Percentiles rank a stretch among this genome's conserved stretches.
phyloP scores from a whole-genome alignment of 495 filamentous ascomycete genomes.

The Penicillium lividum region DNA sequence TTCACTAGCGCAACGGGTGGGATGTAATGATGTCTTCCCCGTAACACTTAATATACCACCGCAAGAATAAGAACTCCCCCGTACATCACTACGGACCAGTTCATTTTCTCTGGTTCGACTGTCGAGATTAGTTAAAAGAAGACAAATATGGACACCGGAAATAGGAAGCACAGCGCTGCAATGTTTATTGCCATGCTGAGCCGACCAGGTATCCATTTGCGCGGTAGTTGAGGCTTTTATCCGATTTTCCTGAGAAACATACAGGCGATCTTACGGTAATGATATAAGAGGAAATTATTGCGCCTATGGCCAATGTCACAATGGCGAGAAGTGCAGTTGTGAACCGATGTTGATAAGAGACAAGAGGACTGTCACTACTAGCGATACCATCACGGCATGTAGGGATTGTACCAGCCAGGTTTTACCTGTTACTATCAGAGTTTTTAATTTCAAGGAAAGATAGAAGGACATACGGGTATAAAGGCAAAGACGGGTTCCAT shows the following conservation, averaged over 20 bases:
- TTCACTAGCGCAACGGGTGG: constrained; percentile 24
- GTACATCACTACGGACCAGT: constrained; percentile 46
- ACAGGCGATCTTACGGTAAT: constrained; percentile 43
- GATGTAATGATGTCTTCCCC: constrained; percentile 16
- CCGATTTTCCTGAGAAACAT: constrained; percentile 29
- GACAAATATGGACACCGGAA: constrained; percentile 31
- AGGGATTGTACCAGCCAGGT: constrained; percentile 46
- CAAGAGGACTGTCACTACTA: constrained; percentile 47
- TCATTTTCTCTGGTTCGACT: constrained; percentile 37
- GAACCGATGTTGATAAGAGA: constrained; percentile 63
- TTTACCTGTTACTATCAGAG: constrained; percentile 6
- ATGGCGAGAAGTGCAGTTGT: constrained; percentile 57
- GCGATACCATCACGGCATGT: constrained; percentile 46
- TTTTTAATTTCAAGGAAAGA: too few relatives aligned
- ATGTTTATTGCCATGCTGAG: constrained; percentile 34
- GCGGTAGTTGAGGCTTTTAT: constrained; percentile 29
- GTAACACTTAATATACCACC: constrained; percentile 27
- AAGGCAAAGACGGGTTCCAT: too few relatives aligned
- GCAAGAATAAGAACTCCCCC: constrained; percentile 30
- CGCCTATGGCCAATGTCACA: constrained; percentile 44
- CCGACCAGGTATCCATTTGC: constrained; percentile 41
- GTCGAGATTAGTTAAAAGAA: constrained; percentile 40
- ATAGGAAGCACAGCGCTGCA: constrained; percentile 23
- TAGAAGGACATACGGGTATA: too few relatives aligned
- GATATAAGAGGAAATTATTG: constrained; percentile 46